phyloP scores from a whole-genome alignment of 2,329 filamentous ascomycete genomes.

The Arthrobotrys musiformis region DNA sequence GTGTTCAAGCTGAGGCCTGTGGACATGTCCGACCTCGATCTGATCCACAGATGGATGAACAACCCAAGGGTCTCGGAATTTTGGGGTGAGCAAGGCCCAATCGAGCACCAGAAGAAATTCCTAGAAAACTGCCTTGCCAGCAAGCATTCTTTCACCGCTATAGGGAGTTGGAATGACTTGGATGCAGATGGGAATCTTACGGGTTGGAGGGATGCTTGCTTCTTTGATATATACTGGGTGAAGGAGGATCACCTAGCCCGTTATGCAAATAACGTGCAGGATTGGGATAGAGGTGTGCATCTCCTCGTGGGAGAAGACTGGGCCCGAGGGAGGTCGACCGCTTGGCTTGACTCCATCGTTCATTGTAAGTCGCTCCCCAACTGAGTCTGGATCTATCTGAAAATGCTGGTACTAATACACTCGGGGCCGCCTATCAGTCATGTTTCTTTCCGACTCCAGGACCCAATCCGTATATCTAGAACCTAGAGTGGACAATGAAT shows the following conservation, averaged over 20 bases:
- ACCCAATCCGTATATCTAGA: conserved; percentile 87
- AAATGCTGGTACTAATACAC: not conserved
- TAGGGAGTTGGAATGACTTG: conserved; percentile 82
- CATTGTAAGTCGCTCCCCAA: conserved; percentile 84
- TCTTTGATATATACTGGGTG: conserved; percentile 98
- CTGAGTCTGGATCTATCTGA: conserved; percentile 56
- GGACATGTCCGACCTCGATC: conserved; percentile 68
- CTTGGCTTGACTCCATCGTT: conserved; percentile 86
- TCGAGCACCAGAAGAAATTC: conserved; percentile 73
- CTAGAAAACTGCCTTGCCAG: conserved; percentile 73
- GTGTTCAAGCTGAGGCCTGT: conserved; percentile 81
- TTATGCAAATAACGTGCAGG: conserved; percentile 72
- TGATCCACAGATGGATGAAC: conserved; percentile 89
- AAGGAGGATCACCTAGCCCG: conserved; percentile 86
- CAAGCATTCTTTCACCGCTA: conserved; percentile 85
- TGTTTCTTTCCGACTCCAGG: conserved; percentile 63
- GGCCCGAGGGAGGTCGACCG: conserved; percentile 80
- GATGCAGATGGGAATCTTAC: conserved; percentile 40
- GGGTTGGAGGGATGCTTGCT: conserved; percentile 68
- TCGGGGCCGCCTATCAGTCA: too few relatives aligned
- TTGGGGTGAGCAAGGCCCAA: conserved; percentile 77
- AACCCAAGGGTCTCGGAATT: conserved; percentile 83
- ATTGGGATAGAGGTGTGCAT: conserved; percentile 90
- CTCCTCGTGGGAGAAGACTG: conserved; percentile 91
- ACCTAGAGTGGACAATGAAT: conserved; percentile 88